Base-by-base conservation (phyloP, 2,329 filamentous ascomycete species). In the Colletotrichum eleusines region DNA sequence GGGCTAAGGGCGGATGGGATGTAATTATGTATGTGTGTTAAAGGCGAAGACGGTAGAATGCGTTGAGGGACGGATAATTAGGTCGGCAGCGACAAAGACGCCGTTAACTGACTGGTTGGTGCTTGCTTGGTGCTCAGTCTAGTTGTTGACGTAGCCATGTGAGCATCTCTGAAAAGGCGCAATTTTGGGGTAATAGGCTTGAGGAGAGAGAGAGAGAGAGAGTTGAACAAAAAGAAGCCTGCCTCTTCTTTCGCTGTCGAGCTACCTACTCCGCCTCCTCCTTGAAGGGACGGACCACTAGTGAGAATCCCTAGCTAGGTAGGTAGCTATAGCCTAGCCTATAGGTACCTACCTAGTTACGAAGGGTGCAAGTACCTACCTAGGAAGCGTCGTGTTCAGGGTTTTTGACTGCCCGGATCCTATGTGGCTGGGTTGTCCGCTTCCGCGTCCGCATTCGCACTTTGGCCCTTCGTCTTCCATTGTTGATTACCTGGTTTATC, bases 371-470 rank as follows among this genome's bases (percentile, higher is more conserved):
- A 63, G 20, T 68, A 68, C 63, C n/a, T n/a, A n/a, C n/a, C n/a
- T n/a, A n/a, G n/a, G n/a, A n/a, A n/a, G n/a, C n/a, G n/a, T n/a
- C n/a, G n/a, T n/a, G n/a, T n/a, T n/a, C n/a, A n/a, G n/a, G n/a
- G n/a, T n/a, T n/a, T 35, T 31, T 57, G 57, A 46, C 63, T 68
- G 40, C n/a, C n/a, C n/a, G n/a, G n/a, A n/a, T n/a, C n/a, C n/a
- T n/a, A n/a, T n/a, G 68, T 71, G 53, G 64, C 68, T 63, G 58
- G 54, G 58, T 44, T 57, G 35, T 51, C 68, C 64, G 57, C 51
- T n/a, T n/a, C 63, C 67, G 57, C 57, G 28, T 70, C 68, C 68
- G 68, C 68, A 70, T 57, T 71, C 68, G 68, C 63, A 44, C 46
- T 54, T 35, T 38, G 60, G 54, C 23, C 28, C 6, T 59, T 33